phyloP scores from a whole-genome alignment of 2,329 filamentous ascomycete genomes.

The Alternaria postmessia region DNA sequence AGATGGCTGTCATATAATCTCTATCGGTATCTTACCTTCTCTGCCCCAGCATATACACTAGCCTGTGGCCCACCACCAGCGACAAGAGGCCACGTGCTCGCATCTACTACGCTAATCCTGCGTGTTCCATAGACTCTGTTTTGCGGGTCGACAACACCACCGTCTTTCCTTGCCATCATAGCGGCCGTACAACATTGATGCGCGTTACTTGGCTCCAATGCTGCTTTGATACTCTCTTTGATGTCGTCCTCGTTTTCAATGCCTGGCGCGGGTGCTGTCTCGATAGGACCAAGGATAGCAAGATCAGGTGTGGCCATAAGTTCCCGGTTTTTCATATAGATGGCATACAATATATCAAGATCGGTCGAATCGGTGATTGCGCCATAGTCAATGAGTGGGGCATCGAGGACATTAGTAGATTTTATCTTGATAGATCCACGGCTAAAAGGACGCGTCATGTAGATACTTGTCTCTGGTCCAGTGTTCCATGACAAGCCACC shows the following conservation, averaged over 20 bases:
- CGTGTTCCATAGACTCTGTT: constrained; percentile 30
- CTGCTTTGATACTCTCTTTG: constrained; percentile 16
- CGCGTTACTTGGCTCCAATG: constrained; percentile 22
- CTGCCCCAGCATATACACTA: constrained; percentile 29
- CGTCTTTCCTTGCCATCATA: constrained; percentile 26
- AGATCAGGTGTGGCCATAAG: constrained; percentile 44
- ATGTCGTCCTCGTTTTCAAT: constrained; percentile 10
- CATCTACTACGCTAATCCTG: constrained; percentile 36
- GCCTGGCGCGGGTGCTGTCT: constrained; percentile 39
- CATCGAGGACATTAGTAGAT: constrained; percentile 33
- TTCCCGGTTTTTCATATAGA: constrained; percentile 43
- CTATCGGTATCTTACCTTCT: constrained; percentile 22
- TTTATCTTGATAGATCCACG: constrained; percentile 47
- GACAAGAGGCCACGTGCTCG: constrained; percentile 32
- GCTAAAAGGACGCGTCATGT: constrained; percentile 45
- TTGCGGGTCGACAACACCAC: constrained; percentile 28
- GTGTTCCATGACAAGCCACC: constrained; percentile 38
- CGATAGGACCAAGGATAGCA: constrained; percentile 38
- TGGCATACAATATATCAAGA: constrained; percentile 39
- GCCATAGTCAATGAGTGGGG: constrained; percentile 41
- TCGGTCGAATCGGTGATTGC: constrained; percentile 43
- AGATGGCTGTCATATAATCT: neutral
- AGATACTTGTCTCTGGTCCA: constrained; percentile 30
- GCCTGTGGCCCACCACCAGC: constrained; percentile 21
- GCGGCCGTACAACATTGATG: constrained; percentile 35